These are phyloP conservation scores for Pythium apleroticum DNA, from an alignment of 352 stramenopile species.

Conservation along the genomic window DNA sequence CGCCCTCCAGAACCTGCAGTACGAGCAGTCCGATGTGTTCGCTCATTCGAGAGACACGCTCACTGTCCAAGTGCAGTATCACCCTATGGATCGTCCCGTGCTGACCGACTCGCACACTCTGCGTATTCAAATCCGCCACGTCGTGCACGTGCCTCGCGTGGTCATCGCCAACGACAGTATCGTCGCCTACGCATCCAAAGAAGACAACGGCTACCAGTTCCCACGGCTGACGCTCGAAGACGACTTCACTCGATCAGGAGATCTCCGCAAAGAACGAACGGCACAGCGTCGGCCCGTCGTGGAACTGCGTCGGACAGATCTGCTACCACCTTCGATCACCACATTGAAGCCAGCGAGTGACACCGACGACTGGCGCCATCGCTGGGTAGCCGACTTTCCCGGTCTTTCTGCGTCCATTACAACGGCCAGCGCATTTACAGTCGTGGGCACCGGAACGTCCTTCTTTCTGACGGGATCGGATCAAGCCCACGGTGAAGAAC, in stretches of 20 bases:
- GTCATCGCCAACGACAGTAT: conserved; percentile 19
- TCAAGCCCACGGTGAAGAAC: conserved; percentile 44
- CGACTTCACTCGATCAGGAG: background rate
- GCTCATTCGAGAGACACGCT: conserved; percentile 14
- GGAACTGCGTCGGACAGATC: conserved; percentile 33
- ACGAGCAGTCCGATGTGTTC: conserved; percentile 6
- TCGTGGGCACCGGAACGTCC: conserved; percentile 12
- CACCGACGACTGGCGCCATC: conserved; percentile 31
- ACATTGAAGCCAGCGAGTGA: conserved; percentile 4
- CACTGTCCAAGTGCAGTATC: background rate
- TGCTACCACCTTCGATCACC: conserved; percentile 19
- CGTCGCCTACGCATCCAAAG: conserved; percentile 32
- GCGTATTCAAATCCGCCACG: conserved; percentile 26
- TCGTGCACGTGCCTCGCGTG: conserved; percentile 33
- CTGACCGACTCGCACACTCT: background rate
- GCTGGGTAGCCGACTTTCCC: conserved; percentile 24
- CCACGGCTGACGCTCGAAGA: conserved; percentile 27
- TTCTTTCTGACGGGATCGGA: conserved; percentile 60
- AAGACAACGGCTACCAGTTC: conserved; percentile 51
- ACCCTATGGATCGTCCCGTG: conserved; percentile 2
- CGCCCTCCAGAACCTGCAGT: conserved; percentile 16
- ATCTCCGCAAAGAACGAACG: background rate
- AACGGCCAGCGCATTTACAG: background rate
- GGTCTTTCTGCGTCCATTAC: background rate
- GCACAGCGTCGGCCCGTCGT: background rate